phyloP scores from a whole-genome alignment of 176 grass and related monocot species.

The Zizania latifolia region DNA sequence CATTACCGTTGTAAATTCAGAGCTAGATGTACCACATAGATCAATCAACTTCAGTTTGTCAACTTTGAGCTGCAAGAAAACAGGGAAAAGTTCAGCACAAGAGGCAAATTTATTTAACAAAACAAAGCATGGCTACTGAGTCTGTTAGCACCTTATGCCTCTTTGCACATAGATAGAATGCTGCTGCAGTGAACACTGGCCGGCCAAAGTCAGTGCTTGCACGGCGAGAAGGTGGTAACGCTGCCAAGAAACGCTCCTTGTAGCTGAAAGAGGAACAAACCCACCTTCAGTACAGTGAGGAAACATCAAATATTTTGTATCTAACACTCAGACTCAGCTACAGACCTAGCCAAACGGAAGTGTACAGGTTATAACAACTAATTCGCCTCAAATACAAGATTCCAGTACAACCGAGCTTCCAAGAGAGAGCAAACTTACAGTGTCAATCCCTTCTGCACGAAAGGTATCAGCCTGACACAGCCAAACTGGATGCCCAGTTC shows the following conservation, averaged over 20 bases:
- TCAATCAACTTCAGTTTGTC: constrained; percentile 90
- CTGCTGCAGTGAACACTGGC: constrained; percentile 76
- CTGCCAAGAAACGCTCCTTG: constrained; percentile 81
- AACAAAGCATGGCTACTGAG: background rate
- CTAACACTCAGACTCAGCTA: background rate
- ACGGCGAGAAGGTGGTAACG: constrained; percentile 67
- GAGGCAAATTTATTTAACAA: background rate
- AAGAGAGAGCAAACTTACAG: constrained; percentile 47
- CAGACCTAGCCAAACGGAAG: background rate
- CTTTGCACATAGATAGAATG: constrained; percentile 94
- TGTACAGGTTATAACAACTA: background rate
- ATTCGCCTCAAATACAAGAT: background rate
- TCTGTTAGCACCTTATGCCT: constrained; percentile 66
- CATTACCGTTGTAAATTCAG: constrained; percentile 89
- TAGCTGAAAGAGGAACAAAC: constrained; percentile 39
- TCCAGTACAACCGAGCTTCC: background rate
- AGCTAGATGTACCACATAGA: constrained; percentile 76
- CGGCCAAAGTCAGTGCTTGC: constrained; percentile 74
- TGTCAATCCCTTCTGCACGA: constrained; percentile 73
- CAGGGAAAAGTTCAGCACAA: constrained; percentile 11
- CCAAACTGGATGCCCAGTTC: constrained; percentile 92
- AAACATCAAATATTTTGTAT: background rate
- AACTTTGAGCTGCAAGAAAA: constrained; percentile 69
- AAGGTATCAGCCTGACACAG: constrained; percentile 87
- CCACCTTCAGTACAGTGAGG: background rate